Conservation (phyloP, 345 rosid genomes). For the Aurinia saxatilis region DNA sequence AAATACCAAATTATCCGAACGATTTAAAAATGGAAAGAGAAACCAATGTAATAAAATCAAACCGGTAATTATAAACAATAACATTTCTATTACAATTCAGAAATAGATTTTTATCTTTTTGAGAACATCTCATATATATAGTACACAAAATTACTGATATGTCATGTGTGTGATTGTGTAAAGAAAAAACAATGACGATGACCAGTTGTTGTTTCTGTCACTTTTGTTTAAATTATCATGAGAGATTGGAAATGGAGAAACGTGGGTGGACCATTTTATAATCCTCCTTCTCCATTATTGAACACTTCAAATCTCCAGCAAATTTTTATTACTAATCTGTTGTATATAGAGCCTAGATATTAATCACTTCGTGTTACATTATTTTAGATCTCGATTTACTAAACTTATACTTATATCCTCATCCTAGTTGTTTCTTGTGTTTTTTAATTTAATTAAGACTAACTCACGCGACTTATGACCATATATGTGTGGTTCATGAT, state of each 20-base stretch:
- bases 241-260: conserved; percentile 20
- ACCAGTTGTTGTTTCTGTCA: conserved; percentile 13
- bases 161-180: neutral
- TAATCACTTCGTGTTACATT: neutral
- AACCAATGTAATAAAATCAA: too few relatives aligned
- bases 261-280: conserved; percentile 20
- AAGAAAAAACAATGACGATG: conserved; percentile 9
- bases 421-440: neutral
- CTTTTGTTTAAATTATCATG: conserved; percentile 2
- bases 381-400: conserved; percentile 3
- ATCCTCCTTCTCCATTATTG: conserved; percentile 7
- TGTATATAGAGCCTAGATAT: neutral
- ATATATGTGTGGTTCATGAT: neutral
- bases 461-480: neutral
- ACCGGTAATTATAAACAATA: too few relatives aligned
- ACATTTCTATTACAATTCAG: too few relatives aligned
- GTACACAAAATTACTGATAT: neutral
- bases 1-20: too few relatives aligned
- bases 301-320: conserved; percentile 1
- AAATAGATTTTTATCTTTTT: too few relatives aligned
- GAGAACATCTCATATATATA: neutral
- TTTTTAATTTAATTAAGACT: neutral
- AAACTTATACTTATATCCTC: neutral
- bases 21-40: too few relatives aligned
- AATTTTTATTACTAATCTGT: neutral